Evolutionary conservation across 805 yeast species (phyloP).

Genomic region (Dipodascopsis uninucleata): DNA sequence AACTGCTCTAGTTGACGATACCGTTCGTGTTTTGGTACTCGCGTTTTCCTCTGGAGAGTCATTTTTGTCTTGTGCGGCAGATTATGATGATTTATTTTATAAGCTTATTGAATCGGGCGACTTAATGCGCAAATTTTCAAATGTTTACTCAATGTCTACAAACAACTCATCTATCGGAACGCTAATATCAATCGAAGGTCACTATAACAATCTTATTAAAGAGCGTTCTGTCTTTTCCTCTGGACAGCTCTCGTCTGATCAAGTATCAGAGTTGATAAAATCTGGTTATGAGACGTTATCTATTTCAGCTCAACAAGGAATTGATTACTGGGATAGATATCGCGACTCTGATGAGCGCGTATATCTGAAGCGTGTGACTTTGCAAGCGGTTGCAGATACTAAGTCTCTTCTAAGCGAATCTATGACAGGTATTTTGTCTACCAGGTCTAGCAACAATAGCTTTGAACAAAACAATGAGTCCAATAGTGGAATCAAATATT

Average conservation of each 20-base stretch:
- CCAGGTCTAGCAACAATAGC: too few species aligned
- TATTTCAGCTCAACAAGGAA: slow-evolving; percentile 27
- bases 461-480: too few species aligned
- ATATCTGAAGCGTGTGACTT: slow-evolving; percentile 17
- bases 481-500: too few species aligned
- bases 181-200: slow-evolving; percentile 22
- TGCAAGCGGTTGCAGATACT: slow-evolving; percentile 20
- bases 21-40: slow-evolving; percentile 29
- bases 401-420: slow-evolving; percentile 11
- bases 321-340: slow-evolving; percentile 25
- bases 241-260: slow-evolving; percentile 29
- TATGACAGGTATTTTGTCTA: too few species aligned
- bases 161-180: slow-evolving; percentile 19
- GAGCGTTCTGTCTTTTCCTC: slow-evolving; percentile 14
- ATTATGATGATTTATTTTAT: slow-evolving; percentile 36
- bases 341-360: slow-evolving; percentile 27
- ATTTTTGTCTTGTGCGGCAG: slow-evolving; percentile 33
- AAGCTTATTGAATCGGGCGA: slow-evolving; percentile 32
- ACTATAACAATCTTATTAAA: slow-evolving; percentile 22
- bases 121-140: slow-evolving; percentile 28
- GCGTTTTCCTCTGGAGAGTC: slow-evolving; percentile 36
- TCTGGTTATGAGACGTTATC: slow-evolving; percentile 33
- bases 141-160: slow-evolving; percentile 19
- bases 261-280: slow-evolving; percentile 32
- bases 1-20: slow-evolving; percentile 26